These are phyloP conservation scores for Samsoniella hepiali DNA, from an alignment of 2,329 filamentous ascomycete genomes.

Conservation along the genomic window DNA sequence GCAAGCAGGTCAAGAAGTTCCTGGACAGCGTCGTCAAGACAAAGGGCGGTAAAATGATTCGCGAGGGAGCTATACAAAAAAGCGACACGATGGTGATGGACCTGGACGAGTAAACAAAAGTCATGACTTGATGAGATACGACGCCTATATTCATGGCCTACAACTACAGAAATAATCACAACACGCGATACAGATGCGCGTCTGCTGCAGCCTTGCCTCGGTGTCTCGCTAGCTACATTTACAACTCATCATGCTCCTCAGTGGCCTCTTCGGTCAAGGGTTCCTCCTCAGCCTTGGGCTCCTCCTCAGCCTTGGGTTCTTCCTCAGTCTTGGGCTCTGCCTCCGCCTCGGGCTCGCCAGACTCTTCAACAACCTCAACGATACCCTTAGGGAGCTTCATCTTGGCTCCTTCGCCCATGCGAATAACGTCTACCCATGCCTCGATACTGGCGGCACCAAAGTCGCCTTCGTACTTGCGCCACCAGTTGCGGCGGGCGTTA, in stretches of 20 bases:
- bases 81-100: constrained; percentile 50
- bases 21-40: constrained; percentile 76
- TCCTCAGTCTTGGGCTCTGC: constrained; percentile 20
- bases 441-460: constrained; percentile 65
- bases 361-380: constrained; percentile 41
- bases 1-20: constrained; percentile 77
- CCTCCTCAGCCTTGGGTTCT: constrained; percentile 20
- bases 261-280: constrained; percentile 21
- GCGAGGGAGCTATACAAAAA: constrained; percentile 50
- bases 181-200: background rate
- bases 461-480: constrained; percentile 65
- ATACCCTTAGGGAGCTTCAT: constrained; percentile 66
- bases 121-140: constrained; percentile 14
- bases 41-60: constrained; percentile 63
- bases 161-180: constrained; percentile 4
- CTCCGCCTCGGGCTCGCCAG: constrained; percentile 23
- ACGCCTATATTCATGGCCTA: constrained; percentile 2
- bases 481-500: constrained; percentile 85
- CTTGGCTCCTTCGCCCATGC: constrained; percentile 82
- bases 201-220: background rate
- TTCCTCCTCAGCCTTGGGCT: background rate
- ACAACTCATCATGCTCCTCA: constrained; percentile 49
- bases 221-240: constrained; percentile 22
- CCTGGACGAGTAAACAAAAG: constrained; percentile 31
- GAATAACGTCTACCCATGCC: constrained; percentile 85